These are phyloP conservation scores for Cylindrotheca fusiformis DNA, from an alignment of 108 stramenopile species.

Conservation along the genomic window DNA sequence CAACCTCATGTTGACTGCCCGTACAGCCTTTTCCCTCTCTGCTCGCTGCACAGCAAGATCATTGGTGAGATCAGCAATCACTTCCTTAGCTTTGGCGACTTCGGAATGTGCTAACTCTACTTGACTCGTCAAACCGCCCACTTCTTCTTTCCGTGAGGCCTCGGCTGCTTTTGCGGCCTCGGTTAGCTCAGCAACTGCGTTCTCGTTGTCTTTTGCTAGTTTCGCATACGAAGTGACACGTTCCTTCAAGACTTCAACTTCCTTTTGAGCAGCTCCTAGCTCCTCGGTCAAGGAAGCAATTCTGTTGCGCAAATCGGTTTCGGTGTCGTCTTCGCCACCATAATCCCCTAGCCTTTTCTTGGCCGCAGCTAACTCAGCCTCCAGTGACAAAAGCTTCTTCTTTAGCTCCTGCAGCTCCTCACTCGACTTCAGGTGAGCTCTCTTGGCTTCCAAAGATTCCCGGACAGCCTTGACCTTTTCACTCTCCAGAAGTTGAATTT, in stretches of 20 bases:
- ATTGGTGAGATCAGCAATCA: slow-evolving; percentile 69
- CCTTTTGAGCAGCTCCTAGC: slow-evolving; percentile 57
- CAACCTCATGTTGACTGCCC: slow-evolving; percentile 54
- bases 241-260: slow-evolving; percentile 47
- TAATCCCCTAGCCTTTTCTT: slow-evolving; percentile 48
- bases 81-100: slow-evolving; percentile 49
- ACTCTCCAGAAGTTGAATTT: slow-evolving; percentile 38
- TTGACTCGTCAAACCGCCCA: slow-evolving; percentile 40
- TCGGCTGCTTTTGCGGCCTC: slow-evolving; percentile 57
- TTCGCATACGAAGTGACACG: slow-evolving; percentile 49
- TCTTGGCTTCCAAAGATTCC: slow-evolving; percentile 33
- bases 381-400: slow-evolving; percentile 22
- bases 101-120: slow-evolving; percentile 39
- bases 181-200: slow-evolving; percentile 56
- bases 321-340: slow-evolving; percentile 43
- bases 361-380: slow-evolving; percentile 45
- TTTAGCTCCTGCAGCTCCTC: slow-evolving; percentile 15
- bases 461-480: slow-evolving; percentile 27
- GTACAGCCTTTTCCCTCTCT: slow-evolving; percentile 62
- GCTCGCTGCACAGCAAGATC: slow-evolving; percentile 69
- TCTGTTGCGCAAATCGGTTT: slow-evolving; percentile 45
- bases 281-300: slow-evolving; percentile 50
- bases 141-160: slow-evolving; percentile 41
- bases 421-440: slow-evolving; percentile 16
- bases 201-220: slow-evolving; percentile 74